A percentile compares a stretch with the other conserved stretches of the same genome.
phyloP scores from a whole-genome alignment of 345 rosid species.

The Psidium guajava region DNA sequence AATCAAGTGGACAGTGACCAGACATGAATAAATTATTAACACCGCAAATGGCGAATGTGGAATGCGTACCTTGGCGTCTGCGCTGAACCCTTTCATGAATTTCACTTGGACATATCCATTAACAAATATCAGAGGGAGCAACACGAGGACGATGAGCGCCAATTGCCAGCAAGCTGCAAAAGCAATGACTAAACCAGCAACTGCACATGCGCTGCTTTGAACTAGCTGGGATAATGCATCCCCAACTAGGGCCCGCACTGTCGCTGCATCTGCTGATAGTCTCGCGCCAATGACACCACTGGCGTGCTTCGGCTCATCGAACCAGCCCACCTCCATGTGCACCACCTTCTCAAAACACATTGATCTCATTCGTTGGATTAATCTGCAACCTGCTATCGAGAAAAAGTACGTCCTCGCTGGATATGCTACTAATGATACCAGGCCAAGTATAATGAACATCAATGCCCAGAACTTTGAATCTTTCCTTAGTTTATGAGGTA shows the following conservation, averaged over 20 bases:
- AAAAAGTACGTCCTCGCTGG: constrained; percentile 52
- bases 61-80: constrained; percentile 60
- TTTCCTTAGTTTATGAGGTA: constrained; percentile 43
- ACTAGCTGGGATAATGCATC: constrained; percentile 64
- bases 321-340: constrained; percentile 81
- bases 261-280: constrained; percentile 75
- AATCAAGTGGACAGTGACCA: neutral
- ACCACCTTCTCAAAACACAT: constrained; percentile 81
- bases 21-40: neutral
- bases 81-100: constrained; percentile 74
- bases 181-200: constrained; percentile 62
- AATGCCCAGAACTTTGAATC: constrained; percentile 64
- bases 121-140: constrained; percentile 57
- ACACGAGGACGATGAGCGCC: constrained; percentile 41
- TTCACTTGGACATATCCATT: constrained; percentile 49
- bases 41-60: neutral
- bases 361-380: constrained; percentile 56
- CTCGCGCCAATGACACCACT: constrained; percentile 80
- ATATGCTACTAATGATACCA: constrained; percentile 33
- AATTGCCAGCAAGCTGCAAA: constrained; percentile 63
- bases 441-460: constrained; percentile 48
- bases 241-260: constrained; percentile 66
- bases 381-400: constrained; percentile 54
- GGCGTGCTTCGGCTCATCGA: constrained; percentile 67
- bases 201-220: constrained; percentile 49